Evolutionary conservation across 441 rosid genomes (phyloP).

Genomic region (Dalechampia spathulata): DNA sequence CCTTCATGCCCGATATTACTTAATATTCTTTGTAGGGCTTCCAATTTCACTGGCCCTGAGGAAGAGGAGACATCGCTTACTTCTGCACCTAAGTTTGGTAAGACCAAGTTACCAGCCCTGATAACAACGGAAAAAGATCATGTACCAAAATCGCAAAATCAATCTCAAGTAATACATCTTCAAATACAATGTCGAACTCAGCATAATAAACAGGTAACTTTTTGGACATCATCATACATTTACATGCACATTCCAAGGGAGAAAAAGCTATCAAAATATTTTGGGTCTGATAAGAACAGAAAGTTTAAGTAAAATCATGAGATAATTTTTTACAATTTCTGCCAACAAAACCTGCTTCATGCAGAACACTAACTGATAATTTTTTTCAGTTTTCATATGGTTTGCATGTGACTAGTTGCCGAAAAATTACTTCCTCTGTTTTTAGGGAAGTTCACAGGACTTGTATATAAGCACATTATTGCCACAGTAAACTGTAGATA

Average conservation of each 20-base stretch:
- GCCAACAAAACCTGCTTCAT: no score
- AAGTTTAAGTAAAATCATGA: neutral
- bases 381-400: no score
- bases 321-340: no score
- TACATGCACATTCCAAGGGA: neutral
- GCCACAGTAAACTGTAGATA: no score
- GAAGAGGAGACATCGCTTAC: conserved; percentile 71
- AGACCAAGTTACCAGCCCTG: conserved; percentile 80
- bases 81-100: conserved; percentile 59
- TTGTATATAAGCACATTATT: no score
- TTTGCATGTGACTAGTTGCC: no score
- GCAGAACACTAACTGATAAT: no score
- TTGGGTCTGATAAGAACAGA: neutral
- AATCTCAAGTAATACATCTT: conserved; percentile 4
- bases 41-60: conserved; percentile 78
- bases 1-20: conserved; percentile 73
- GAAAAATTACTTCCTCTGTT: no score
- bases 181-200: neutral
- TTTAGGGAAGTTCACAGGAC: no score
- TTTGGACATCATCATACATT: no score
- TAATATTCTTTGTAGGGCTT: conserved; percentile 86
- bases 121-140: conserved; percentile 9
- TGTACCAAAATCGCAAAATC: neutral
- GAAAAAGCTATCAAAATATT: no score
- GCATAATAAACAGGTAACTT: no score